Conservation (phyloP, 805 yeast genomes). For the Lipomyces mesembrius region DNA sequence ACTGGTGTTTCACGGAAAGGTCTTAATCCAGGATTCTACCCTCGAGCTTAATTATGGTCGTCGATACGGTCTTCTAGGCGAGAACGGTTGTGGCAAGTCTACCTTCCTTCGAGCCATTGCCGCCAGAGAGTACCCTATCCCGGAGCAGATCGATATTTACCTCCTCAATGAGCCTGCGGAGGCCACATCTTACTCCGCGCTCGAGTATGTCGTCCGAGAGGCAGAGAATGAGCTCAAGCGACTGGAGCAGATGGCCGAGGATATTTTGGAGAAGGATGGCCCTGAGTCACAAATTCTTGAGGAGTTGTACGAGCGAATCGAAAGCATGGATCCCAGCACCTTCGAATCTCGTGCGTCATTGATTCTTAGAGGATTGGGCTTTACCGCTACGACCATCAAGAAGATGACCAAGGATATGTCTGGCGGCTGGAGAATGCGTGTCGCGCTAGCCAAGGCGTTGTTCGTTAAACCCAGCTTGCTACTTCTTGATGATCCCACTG, state of each 20-base stretch:
- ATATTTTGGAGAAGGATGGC: conserved; percentile 84
- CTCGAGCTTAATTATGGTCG: conserved; percentile 96
- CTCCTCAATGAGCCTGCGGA: conserved; percentile 97
- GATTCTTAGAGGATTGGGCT: conserved; percentile 95
- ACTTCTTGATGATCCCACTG: conserved; percentile 97
- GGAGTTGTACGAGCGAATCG: conserved; percentile 91
- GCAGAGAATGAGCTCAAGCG: conserved; percentile 92
- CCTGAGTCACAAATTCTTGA: conserved; percentile 89
- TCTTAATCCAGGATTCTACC: conserved; percentile 86
- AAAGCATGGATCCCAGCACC: conserved; percentile 92
- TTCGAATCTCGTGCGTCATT: conserved; percentile 96
- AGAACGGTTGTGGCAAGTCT: conserved; percentile 98
- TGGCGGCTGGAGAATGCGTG: conserved; percentile 99
- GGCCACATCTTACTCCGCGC: conserved; percentile 87
- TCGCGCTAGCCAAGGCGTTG: conserved; percentile 95
- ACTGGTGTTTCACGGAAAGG: conserved; percentile 95
- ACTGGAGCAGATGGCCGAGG: conserved; percentile 89
- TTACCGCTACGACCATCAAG: conserved; percentile 80
- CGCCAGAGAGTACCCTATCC: conserved; percentile 94
- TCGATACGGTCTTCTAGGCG: conserved; percentile 96
- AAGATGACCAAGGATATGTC: conserved; percentile 99
- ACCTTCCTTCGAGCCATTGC: conserved; percentile 92
- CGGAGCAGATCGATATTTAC: conserved; percentile 88
- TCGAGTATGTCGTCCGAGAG: conserved; percentile 95
- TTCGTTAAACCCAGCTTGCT: conserved; percentile 96